A percentile compares a stretch with the other conserved stretches of the same genome.
phyloP scores from a whole-genome alignment of 805 yeast species.

The Cyberlindnera subsufficiens region DNA sequence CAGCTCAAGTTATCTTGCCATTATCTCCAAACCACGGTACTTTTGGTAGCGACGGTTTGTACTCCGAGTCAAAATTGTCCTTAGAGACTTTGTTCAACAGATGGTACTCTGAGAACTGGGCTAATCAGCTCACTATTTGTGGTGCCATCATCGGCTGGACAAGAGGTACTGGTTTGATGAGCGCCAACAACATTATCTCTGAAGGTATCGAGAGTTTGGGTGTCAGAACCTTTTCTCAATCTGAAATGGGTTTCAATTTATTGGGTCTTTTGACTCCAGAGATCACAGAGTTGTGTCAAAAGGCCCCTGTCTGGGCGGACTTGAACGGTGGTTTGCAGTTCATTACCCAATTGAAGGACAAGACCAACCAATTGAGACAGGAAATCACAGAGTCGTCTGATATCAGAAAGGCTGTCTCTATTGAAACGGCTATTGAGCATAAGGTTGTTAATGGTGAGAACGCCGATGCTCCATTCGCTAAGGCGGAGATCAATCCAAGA shows the following conservation, averaged over 20 bases:
- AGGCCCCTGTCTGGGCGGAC: constrained; percentile 94
- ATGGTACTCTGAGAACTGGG: constrained; percentile 99
- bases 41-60: constrained; percentile 96
- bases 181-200: constrained; percentile 94
- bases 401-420: constrained; percentile 89
- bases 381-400: constrained; percentile 78
- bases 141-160: constrained; percentile 99
- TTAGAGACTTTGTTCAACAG: constrained; percentile 96
- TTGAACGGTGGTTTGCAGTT: constrained; percentile 98
- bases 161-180: constrained; percentile 99
- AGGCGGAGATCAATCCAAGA: constrained; percentile 81
- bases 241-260: constrained; percentile 98
- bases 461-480: constrained; percentile 80
- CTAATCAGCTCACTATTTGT: constrained; percentile 85
- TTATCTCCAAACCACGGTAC: constrained; percentile 99
- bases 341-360: constrained; percentile 85
- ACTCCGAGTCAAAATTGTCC: constrained; percentile 94
- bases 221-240: constrained; percentile 96
- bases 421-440: constrained; percentile 84
- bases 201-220: constrained; percentile 95
- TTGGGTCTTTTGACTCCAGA: constrained; percentile 89
- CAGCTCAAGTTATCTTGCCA: constrained; percentile 96
- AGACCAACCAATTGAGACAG: constrained; percentile 72
- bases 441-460: constrained; percentile 79
- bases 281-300: constrained; percentile 81